Evolutionary conservation across 2,329 filamentous ascomycete species (phyloP).

Genomic region (Plenodomus tracheiphilus): DNA sequence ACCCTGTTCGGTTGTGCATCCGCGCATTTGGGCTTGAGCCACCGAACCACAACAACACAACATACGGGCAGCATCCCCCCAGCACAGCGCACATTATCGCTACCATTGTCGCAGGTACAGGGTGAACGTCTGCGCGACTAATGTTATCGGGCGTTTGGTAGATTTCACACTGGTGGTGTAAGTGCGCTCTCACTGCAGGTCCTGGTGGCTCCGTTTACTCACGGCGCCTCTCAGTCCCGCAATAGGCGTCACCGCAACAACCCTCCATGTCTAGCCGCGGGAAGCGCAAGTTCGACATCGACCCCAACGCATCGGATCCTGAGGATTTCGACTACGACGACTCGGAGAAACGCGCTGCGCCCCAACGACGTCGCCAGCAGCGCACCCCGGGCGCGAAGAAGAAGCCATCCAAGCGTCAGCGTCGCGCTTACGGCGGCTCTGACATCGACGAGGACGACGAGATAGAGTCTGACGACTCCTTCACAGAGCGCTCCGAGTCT

Average conservation of each 20-base stretch:
- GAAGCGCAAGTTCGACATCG: slow-evolving; percentile 47
- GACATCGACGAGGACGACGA: slow-evolving; percentile 53
- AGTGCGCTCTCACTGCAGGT: slow-evolving; percentile 18
- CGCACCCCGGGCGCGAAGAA: slow-evolving; percentile 33
- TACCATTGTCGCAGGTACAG: slow-evolving; percentile 26
- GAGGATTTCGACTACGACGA: slow-evolving; percentile 46
- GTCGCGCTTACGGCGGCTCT: slow-evolving; percentile 38
- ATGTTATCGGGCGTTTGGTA: slow-evolving; percentile 24
- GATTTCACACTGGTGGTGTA: slow-evolving; percentile 26
- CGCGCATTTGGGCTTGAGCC: slow-evolving; percentile 15
- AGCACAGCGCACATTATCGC: slow-evolving; percentile 22
- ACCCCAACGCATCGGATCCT: slow-evolving; percentile 45
- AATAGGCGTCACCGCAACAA: slow-evolving; percentile 26
- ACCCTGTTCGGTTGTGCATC: slow-evolving; percentile 18
- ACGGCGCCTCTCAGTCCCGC: slow-evolving; percentile 22
- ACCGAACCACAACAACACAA: slow-evolving; percentile 26
- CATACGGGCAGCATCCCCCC: slow-evolving; percentile 16
- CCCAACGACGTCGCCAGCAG: slow-evolving; percentile 35
- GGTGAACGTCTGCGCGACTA: slow-evolving; percentile 20
- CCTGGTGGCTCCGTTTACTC: slow-evolving; percentile 17
- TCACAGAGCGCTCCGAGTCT: slow-evolving; percentile 43
- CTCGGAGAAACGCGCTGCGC: slow-evolving; percentile 29
- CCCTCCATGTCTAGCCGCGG: slow-evolving; percentile 41
- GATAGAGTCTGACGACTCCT: slow-evolving; percentile 51
- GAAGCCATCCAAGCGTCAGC: slow-evolving; percentile 38